Evolutionary conservation across 345 rosid genomes (phyloP).

Genomic region (Euclidium syriacum): DNA sequence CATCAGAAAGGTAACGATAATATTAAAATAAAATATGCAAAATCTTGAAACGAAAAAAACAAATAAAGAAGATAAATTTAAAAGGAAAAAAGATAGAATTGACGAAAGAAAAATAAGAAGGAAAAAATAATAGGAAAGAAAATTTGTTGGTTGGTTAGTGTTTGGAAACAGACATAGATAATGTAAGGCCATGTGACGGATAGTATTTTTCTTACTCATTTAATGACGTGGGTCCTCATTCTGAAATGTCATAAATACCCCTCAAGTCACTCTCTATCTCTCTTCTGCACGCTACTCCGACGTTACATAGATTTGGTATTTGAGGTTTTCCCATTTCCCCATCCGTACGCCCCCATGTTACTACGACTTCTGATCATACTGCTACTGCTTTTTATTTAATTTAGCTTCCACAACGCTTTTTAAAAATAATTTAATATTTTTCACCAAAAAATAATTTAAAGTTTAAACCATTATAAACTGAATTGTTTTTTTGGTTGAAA

Average conservation of each 20-base stretch:
- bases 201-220: constrained; percentile 25
- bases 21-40: no score
- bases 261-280: background rate
- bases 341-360: constrained; percentile 30
- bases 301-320: constrained; percentile 28
- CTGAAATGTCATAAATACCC: constrained; percentile 15
- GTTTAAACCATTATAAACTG: no score
- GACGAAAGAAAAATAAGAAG: background rate
- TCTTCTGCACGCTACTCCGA: constrained; percentile 12
- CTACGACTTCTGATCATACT: background rate
- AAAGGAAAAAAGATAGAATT: background rate
- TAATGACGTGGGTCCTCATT: constrained; percentile 12
- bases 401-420: no score
- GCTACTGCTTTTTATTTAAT: background rate
- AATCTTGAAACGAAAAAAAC: no score
- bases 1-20: no score
- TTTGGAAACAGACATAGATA: constrained; percentile 29
- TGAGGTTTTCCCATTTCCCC: constrained; percentile 20
- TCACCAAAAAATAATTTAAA: no score
- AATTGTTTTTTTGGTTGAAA: no score
- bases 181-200: constrained; percentile 34
- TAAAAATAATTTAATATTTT: no score
- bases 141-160: constrained; percentile 19
- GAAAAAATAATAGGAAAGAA: background rate
- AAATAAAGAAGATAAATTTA: background rate